These are phyloP conservation scores for Scheffersomyces stambukii DNA, from an alignment of 1,139 yeast species.

Conservation along the genomic window DNA sequence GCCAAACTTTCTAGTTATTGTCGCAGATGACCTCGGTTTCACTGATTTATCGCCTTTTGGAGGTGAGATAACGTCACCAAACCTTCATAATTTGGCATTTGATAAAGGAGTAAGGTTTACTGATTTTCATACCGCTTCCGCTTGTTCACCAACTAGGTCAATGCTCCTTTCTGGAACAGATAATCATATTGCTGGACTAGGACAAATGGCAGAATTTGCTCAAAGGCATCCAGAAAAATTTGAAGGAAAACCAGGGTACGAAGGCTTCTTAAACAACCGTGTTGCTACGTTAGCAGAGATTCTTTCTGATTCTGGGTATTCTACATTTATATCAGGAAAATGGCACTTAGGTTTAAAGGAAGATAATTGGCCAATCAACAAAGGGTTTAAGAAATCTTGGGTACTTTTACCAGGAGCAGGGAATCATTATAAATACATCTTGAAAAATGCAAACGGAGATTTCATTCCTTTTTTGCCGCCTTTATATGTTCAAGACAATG, in stretches of 20 bases:
- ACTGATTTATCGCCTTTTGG: constrained; percentile 57
- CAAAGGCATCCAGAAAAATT: constrained; percentile 32
- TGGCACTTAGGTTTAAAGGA: constrained; percentile 53
- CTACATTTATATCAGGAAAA: constrained; percentile 49
- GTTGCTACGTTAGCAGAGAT: constrained; percentile 55
- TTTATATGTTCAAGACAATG: constrained; percentile 34
- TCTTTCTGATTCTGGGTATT: constrained; percentile 43
- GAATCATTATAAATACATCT: constrained; percentile 50
- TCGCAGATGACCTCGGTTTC: constrained; percentile 61
- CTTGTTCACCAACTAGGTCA: constrained; percentile 62
- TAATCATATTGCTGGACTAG: constrained; percentile 58
- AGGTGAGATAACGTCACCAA: constrained; percentile 57
- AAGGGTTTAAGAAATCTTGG: constrained; percentile 52
- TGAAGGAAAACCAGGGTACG: constrained; percentile 51
- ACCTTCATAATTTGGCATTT: constrained; percentile 39
- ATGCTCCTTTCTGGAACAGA: constrained; percentile 61
- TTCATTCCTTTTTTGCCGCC: constrained; percentile 26
- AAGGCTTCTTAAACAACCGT: constrained; percentile 49
- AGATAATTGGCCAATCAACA: constrained; percentile 47
- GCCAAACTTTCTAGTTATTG: constrained; percentile 52
- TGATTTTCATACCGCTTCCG: constrained; percentile 61
- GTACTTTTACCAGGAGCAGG: constrained; percentile 57
- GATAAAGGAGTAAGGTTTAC: constrained; percentile 44
- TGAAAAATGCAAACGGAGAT: constrained; percentile 24
- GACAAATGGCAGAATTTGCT: constrained; percentile 54